phyloP scores from a whole-genome alignment of 805 yeast genomes.

The Candida berthetii region DNA sequence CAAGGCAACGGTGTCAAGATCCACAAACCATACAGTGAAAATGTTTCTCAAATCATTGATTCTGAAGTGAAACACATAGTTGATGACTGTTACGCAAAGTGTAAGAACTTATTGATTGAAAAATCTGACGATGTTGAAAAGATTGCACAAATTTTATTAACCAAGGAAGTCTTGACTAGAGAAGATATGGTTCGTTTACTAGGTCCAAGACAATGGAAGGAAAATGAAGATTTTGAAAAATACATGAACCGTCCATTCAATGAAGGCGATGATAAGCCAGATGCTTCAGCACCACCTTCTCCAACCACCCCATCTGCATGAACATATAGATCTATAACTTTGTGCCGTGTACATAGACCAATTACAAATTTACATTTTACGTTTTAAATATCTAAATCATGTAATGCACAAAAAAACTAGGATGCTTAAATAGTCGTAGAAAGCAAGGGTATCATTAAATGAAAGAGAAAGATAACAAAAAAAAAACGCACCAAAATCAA shows the following conservation, averaged over 20 bases:
- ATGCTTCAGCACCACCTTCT: not conserved
- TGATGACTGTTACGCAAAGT: slow-evolving; percentile 55
- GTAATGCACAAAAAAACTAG: not conserved
- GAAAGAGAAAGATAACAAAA: too few relatives aligned
- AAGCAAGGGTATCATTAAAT: too few relatives aligned
- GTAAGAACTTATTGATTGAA: slow-evolving; percentile 50
- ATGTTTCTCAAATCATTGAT: slow-evolving; percentile 64
- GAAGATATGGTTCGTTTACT: slow-evolving; percentile 72
- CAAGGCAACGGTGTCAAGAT: slow-evolving; percentile 49
- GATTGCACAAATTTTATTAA: slow-evolving; percentile 68
- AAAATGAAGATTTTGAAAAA: slow-evolving; percentile 87
- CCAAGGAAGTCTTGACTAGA: slow-evolving; percentile 75
- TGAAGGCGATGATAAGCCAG: not conserved
- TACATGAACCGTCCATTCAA: slow-evolving; percentile 40
- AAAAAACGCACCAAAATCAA: too few relatives aligned
- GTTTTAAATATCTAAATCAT: not conserved
- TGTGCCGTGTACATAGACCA: not conserved
- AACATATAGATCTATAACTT: too few relatives aligned
- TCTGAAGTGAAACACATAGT: slow-evolving; percentile 63
- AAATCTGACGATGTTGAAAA: slow-evolving; percentile 55
- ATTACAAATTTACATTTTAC: not conserved
- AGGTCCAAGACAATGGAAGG: slow-evolving; percentile 76
- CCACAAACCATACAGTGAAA: slow-evolving; percentile 64
- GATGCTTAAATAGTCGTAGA: too few relatives aligned
- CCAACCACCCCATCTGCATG: not conserved